Conservation (phyloP, 1,284 basidiomycete species). For the Golubevia pallescens region DNA sequence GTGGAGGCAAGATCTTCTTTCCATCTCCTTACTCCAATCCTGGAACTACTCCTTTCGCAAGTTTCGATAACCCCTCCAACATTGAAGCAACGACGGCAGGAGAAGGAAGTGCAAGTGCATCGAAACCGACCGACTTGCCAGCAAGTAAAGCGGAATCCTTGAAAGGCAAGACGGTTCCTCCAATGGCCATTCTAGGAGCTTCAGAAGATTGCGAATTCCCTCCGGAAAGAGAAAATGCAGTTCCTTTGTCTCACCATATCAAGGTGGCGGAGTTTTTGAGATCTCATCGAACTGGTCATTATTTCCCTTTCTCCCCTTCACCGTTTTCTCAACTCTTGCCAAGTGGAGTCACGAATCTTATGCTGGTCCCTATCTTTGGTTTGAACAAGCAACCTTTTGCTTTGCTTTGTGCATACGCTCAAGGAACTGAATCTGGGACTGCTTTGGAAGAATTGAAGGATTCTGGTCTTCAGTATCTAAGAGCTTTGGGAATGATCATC, state of each 20-base stretch:
- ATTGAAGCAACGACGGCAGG: constrained; percentile 14
- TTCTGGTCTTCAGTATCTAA: constrained; percentile 87
- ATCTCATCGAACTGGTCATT: constrained; percentile 36
- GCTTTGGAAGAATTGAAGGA: constrained; percentile 74
- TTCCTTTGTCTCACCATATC: constrained; percentile 45
- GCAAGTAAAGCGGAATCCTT: background rate
- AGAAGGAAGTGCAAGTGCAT: background rate
- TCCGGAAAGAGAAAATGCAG: constrained; percentile 28
- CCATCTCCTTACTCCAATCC: constrained; percentile 28
- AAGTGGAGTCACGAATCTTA: constrained; percentile 25
- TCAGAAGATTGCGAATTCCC: constrained; percentile 29
- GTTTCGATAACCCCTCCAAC: constrained; percentile 34
- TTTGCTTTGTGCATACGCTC: constrained; percentile 83
- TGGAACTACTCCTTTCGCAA: constrained; percentile 13
- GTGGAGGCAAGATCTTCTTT: constrained; percentile 48
- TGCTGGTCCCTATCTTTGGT: constrained; percentile 81
- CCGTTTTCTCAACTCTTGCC: constrained; percentile 52
- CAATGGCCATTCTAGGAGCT: constrained; percentile 50
- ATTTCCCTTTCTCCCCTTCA: constrained; percentile 37
- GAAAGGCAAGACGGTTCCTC: constrained; percentile 32
- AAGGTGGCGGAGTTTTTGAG: constrained; percentile 52
- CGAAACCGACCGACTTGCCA: background rate
- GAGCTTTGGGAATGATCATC: constrained; percentile 89
- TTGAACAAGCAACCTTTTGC: constrained; percentile 91
- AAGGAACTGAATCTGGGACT: constrained; percentile 77